Evolutionary conservation across 2,329 filamentous ascomycete species (phyloP).

Genomic region (Trichoderma afroharzianum): DNA sequence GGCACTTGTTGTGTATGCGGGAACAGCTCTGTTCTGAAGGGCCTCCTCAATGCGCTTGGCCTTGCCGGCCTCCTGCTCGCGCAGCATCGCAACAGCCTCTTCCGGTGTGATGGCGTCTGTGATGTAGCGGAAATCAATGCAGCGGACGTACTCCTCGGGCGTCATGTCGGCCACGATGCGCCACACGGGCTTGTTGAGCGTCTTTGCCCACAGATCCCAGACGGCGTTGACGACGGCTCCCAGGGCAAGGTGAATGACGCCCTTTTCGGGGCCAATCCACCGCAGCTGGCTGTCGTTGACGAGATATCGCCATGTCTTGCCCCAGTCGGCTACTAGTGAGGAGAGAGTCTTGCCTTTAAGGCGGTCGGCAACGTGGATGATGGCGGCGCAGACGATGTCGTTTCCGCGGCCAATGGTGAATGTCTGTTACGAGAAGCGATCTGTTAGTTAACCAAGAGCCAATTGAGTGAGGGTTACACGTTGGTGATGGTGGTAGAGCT

Average conservation of each 20-base stretch:
- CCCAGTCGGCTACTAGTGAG: constrained; percentile 76
- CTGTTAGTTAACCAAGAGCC: background rate
- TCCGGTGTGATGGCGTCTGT: constrained; percentile 87
- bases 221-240: constrained; percentile 86
- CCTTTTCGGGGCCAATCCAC: constrained; percentile 93
- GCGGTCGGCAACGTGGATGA: constrained; percentile 72
- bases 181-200: constrained; percentile 84
- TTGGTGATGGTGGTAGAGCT: background rate
- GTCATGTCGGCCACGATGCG: constrained; percentile 85
- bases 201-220: constrained; percentile 95
- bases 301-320: constrained; percentile 85
- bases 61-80: constrained; percentile 64
- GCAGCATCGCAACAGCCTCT: constrained; percentile 71
- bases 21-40: constrained; percentile 69
- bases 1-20: constrained; percentile 85
- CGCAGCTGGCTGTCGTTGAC: constrained; percentile 86
- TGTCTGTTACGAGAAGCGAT: constrained; percentile 41
- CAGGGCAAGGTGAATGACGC: constrained; percentile 87
- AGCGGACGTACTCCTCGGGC: constrained; percentile 78
- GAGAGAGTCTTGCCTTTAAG: constrained; percentile 72
- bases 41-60: constrained; percentile 69
- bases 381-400: constrained; percentile 85
- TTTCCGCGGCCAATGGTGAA: constrained; percentile 89
- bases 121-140: constrained; percentile 94
- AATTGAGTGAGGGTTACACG: fast-evolving